These are phyloP conservation scores for Spinacia oleracea DNA, from an alignment of 179 eudicot species.

Conservation along the genomic window DNA sequence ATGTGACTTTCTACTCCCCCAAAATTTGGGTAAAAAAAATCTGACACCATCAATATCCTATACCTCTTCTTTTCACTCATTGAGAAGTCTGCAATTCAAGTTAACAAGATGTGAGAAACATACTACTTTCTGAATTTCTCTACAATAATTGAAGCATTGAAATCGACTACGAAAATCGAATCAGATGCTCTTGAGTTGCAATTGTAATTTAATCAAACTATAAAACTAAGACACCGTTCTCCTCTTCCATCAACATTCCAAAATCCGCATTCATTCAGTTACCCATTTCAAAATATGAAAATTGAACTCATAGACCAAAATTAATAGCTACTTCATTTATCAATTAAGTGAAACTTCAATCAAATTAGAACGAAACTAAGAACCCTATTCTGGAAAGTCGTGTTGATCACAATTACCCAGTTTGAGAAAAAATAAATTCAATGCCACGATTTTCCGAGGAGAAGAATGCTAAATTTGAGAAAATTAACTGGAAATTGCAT, in stretches of 20 bases:
- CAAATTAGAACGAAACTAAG: background rate
- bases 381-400: background rate
- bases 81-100: slow-evolving; percentile 16
- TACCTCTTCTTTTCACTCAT: slow-evolving; percentile 52
- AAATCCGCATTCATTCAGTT: background rate
- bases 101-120: background rate
- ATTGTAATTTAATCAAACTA: background rate
- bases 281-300: background rate
- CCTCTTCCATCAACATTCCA: background rate
- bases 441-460: background rate
- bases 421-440: background rate
- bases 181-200: background rate
- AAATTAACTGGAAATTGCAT: background rate
- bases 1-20: slow-evolving; percentile 98
- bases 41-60: slow-evolving; percentile 88
- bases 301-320: background rate
- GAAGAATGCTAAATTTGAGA: background rate
- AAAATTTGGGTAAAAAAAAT: slow-evolving; percentile 93
- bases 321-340: too few relatives aligned
- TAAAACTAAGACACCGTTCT: background rate
- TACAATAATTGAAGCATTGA: background rate
- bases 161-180: background rate
- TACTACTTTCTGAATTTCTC: too few relatives aligned
- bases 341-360: too few relatives aligned
- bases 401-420: background rate